Evolutionary conservation across 177 flowering plant species (phyloP), one percentile per base, ranked within the genome.

Genomic region (Vitis hybrid): DNA sequence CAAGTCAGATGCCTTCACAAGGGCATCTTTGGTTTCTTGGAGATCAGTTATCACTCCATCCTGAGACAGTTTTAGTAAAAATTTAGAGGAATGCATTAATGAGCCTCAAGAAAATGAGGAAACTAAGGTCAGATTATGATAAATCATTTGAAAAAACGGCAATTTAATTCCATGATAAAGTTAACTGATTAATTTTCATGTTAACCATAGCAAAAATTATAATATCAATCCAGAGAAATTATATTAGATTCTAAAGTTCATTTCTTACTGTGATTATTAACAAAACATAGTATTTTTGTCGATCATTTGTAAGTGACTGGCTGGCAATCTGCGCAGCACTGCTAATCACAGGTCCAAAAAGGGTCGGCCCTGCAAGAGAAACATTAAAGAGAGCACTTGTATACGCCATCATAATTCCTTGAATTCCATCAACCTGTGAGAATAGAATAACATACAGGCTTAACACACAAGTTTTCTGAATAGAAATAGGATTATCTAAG

Each of bases 41-140:
- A 92, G 95, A 81, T 94, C 97, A 35, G 98, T 94, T 68, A 94
- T 88, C n/a, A 94, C 97, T 75, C 97, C 98, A 82, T 94, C 98
- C 98, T 94, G 75, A 24, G 58, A 66, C 64, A 74, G 12, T 63
- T 46, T 30, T 50, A 60, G 59, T 6, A 70, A 51, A 35, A 19
- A 58, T 49, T 68, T 16, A 57, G 65, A 46, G 32, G 18, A 30
- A 40, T 24, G n/a, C 61, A 62, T 51, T 32, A 30, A 11, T 15
- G 56, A 16, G 48, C 56, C 27, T 65, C 46, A 35, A 35, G 46
- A 35, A 35, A 35, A 6, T 35, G 46, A 35, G 6, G 46, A 46
- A 5, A 52, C 19, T 5, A 65, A 12, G 14, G 35, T 7, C 19
- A 32, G 64, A 10, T 61, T 48, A 61, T 32, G 16, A 4, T 54